Evolutionary conservation across 768 basidiomycete species (phyloP).

Genomic region (Tulasnella sp.): DNA sequence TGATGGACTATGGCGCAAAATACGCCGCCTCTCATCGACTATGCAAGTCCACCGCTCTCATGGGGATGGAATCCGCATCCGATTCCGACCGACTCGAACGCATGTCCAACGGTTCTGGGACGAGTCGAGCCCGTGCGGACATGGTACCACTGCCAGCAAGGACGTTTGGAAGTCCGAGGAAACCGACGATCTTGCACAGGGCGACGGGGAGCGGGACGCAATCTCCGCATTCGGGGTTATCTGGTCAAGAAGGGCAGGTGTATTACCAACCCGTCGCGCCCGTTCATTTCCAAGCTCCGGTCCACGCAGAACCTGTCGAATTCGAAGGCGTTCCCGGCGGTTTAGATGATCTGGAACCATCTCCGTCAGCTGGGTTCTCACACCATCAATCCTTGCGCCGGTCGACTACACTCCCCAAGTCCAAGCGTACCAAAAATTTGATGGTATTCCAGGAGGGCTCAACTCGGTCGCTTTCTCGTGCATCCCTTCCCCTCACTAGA

Average conservation of each 20-base stretch:
- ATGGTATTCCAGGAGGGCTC: conserved; percentile 10
- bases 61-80: neutral
- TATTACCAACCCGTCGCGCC: neutral
- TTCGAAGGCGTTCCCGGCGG: conserved; percentile 12
- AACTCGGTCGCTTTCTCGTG: neutral
- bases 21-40: neutral
- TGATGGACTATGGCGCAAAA: conserved; percentile 3
- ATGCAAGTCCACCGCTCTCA: neutral
- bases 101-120: neutral
- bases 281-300: neutral
- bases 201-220: neutral
- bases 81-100: neutral
- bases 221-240: neutral
- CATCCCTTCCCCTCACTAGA: neutral
- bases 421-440: neutral
- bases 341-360: neutral
- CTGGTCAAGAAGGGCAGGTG: neutral
- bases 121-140: neutral
- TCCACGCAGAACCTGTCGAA: neutral
- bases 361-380: neutral
- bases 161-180: neutral
- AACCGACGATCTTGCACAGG: neutral
- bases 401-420: neutral
- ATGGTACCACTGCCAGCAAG: neutral
- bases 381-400: neutral